Evolutionary conservation across 495 filamentous ascomycete species (phyloP).

Genomic region (Penicillium angulare): DNA sequence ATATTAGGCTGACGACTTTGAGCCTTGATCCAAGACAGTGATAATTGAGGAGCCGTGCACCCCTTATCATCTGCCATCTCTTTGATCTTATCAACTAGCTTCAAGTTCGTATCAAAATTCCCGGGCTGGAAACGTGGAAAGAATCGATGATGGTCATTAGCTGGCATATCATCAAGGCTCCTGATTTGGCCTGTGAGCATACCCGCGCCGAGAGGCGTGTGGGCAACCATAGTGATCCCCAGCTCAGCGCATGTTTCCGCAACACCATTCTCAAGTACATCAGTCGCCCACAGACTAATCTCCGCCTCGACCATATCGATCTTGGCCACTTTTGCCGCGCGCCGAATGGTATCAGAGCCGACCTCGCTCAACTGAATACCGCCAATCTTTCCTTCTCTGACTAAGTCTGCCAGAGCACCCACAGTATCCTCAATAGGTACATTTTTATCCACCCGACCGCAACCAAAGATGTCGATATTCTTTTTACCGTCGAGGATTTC

Average conservation of each 20-base stretch:
- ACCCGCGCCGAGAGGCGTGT: conserved; percentile 49
- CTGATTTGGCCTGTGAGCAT: conserved; percentile 58
- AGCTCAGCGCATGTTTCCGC: conserved; percentile 59
- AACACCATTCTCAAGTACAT: conserved; percentile 64
- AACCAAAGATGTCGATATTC: conserved; percentile 69
- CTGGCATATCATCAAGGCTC: conserved; percentile 56
- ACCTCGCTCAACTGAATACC: conserved; percentile 67
- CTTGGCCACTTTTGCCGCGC: conserved; percentile 57
- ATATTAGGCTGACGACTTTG: conserved; percentile 49
- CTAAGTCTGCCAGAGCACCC: conserved; percentile 34
- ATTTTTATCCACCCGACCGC: conserved; percentile 61
- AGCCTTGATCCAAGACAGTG: conserved; percentile 61
- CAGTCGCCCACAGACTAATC: conserved; percentile 58
- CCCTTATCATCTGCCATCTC: conserved; percentile 62
- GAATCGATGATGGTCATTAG: conserved; percentile 37
- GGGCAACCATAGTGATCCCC: conserved; percentile 60
- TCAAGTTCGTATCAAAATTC: conserved; percentile 64
- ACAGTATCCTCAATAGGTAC: conserved; percentile 54
- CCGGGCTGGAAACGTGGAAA: conserved; percentile 64
- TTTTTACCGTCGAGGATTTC: conserved; percentile 59
- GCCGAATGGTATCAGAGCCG: conserved; percentile 59
- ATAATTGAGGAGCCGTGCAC: conserved; percentile 66
- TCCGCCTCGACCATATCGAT: conserved; percentile 68
- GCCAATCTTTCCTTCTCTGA: conserved; percentile 46
- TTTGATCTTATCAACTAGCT: conserved; percentile 60